Evolutionary conservation across 352 stramenopile genomes (phyloP), one percentile per base, ranked within the genome.

Genomic region (Elongisporangium anandrum): DNA sequence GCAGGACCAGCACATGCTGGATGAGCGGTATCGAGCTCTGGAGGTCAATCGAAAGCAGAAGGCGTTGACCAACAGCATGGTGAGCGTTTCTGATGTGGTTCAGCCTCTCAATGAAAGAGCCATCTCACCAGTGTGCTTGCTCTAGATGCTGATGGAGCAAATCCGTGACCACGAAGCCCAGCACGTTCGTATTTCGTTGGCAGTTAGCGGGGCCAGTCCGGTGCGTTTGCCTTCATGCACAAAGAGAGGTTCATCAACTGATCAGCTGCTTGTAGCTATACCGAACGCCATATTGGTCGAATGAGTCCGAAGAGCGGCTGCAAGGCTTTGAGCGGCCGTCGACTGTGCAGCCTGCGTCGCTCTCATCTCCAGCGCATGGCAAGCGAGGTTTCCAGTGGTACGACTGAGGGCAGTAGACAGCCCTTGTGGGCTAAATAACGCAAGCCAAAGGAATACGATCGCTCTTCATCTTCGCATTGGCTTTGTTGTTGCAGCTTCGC

Each of bases 331-430:
- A 75, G 19, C 63, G 50, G 19, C 64, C 56, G 5, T 52, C 52
- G 22, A 61, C 56, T 52, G 55, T 64, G 10, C 65, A 58, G 58
- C 48, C 3, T 9, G 56, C 24, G n/a, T 47, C 20, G 52, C 60
- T 61, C 23, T 66, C 34, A 1, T 70, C 55, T 34, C 41, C 59
- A 10, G 73, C 74, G 15, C 61, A 79, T 48, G 61, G 63, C 21
- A 79, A 82, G 34, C 72, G 77, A 50, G 66, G 56, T 2, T 75
- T 62, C 59, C 75, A 73, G 58, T 86, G 77, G 79, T 87, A 83
- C 50, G 77, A 87, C 54, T 89, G 52, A 68, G 21, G 10, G 2
- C 19, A 34, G 6, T 38, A 26, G 17, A 54, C 19, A 54, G 21
- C 50, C 34, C 2, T 21, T 19, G 39, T 9, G n/a, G 4, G 21